phyloP scores from a whole-genome alignment of 768 basidiomycete genomes.

The Tylopilus balloui region DNA sequence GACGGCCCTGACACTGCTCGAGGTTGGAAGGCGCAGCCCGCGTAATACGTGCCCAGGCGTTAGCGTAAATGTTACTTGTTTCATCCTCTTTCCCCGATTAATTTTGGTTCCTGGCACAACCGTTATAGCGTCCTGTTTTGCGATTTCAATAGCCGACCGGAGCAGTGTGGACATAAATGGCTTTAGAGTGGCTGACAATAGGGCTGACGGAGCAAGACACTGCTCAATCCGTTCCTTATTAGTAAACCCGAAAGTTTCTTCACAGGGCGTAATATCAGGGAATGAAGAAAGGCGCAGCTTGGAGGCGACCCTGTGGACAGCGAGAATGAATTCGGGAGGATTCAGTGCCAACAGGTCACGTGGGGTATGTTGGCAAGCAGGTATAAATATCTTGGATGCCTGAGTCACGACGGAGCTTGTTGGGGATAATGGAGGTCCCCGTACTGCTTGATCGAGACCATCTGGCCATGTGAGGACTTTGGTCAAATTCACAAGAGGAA shows the following conservation, averaged over 20 bases:
- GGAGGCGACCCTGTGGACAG: constrained; percentile 22
- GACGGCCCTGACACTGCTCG: constrained; percentile 1
- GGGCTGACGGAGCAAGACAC: constrained; percentile 34
- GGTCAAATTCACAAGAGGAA: constrained; percentile 20
- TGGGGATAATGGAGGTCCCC: constrained; percentile 2
- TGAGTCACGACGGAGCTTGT: constrained; percentile 4
- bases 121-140: constrained; percentile 30
- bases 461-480: constrained; percentile 12
- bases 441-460: constrained; percentile 17
- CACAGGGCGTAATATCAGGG: constrained; percentile 9
- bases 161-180: constrained; percentile 34
- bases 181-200: constrained; percentile 33
- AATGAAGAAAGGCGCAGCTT: constrained; percentile 22
- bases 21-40: constrained; percentile 26
- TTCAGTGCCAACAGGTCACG: constrained; percentile 20
- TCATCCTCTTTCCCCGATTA: constrained; percentile 21
- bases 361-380: constrained; percentile 16
- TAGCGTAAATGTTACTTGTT: constrained; percentile 27
- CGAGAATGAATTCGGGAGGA: constrained; percentile 29
- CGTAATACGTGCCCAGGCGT: constrained; percentile 40
- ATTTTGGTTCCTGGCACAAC: constrained; percentile 15
- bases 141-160: constrained; percentile 30
- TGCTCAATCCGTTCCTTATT: constrained; percentile 20
- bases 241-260: constrained; percentile 5
- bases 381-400: constrained; percentile 1